phyloP scores from a whole-genome alignment of 2,329 filamentous ascomycete genomes.

The Sporothrix inflata region DNA sequence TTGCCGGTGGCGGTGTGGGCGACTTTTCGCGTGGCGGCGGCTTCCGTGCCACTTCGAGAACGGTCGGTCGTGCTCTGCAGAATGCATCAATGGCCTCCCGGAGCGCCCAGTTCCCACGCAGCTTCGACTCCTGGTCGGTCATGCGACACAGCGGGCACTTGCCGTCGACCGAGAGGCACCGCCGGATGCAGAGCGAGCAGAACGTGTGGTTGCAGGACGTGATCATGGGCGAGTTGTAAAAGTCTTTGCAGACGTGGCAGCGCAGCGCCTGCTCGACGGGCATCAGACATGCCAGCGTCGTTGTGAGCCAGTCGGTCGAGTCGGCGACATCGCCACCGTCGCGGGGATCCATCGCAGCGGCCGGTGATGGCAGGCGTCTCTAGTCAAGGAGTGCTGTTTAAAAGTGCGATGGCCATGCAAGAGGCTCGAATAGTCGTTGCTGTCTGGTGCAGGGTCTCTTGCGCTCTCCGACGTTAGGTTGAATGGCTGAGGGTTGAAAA shows the following conservation, averaged over 20 bases:
- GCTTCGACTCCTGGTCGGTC: slow-evolving; percentile 78
- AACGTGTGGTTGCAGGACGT: slow-evolving; percentile 96
- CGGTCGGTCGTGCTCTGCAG: slow-evolving; percentile 61
- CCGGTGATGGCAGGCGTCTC: background rate
- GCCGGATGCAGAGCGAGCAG: slow-evolving; percentile 91
- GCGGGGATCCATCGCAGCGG: slow-evolving; percentile 27
- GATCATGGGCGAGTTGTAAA: slow-evolving; percentile 91
- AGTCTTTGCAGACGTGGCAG: slow-evolving; percentile 98
- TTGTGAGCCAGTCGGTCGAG: slow-evolving; percentile 82
- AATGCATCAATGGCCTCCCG: slow-evolving; percentile 86
- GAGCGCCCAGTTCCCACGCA: slow-evolving; percentile 82
- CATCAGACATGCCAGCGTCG: slow-evolving; percentile 66
- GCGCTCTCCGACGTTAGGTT: background rate
- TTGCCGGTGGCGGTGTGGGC: slow-evolving; percentile 41
- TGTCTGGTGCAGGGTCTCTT: background rate
- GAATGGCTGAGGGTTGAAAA: background rate
- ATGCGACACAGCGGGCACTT: slow-evolving; percentile 85
- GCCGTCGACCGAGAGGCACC: slow-evolving; percentile 78
- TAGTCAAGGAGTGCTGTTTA: background rate
- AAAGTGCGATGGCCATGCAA: background rate
- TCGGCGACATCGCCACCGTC: slow-evolving; percentile 60
- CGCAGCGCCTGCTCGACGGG: slow-evolving; percentile 82
- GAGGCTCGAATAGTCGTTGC: background rate
- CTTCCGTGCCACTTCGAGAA: slow-evolving; percentile 66
- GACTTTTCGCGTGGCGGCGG: slow-evolving; percentile 37